Conservation (phyloP, 2,329 filamentous ascomycete genomes). For the Endothia cerciana region DNA sequence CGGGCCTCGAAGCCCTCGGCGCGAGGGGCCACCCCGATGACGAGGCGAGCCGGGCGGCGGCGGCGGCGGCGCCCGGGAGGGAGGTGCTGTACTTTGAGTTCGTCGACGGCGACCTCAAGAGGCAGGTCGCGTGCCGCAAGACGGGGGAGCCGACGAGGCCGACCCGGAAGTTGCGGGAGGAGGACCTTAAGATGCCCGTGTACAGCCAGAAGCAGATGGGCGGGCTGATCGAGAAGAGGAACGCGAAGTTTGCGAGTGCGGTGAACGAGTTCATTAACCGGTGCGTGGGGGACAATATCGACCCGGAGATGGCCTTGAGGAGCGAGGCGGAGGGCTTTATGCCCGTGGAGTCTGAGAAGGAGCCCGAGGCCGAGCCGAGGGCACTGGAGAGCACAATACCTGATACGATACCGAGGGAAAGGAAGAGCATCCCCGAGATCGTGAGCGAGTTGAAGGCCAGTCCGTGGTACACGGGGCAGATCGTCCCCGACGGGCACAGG, state of each 20-base stretch:
- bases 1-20: constrained; percentile 51
- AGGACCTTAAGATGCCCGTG: constrained; percentile 87
- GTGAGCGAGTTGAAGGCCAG: constrained; percentile 79
- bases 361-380: constrained; percentile 38
- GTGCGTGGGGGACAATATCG: constrained; percentile 65
- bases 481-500: constrained; percentile 89
- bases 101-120: constrained; percentile 85
- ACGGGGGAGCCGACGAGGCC: constrained; percentile 74
- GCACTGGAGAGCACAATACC: constrained; percentile 57
- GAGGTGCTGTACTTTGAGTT: constrained; percentile 92
- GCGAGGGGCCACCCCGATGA: constrained; percentile 31
- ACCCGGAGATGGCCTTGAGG: constrained; percentile 70
- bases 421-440: constrained; percentile 82
- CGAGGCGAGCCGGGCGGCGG: constrained; percentile 34
- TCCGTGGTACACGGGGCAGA: constrained; percentile 89
- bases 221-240: constrained; percentile 84
- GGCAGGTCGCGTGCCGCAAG: constrained; percentile 72
- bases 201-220: constrained; percentile 94
- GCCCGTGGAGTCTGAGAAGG: constrained; percentile 60
- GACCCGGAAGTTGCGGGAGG: constrained; percentile 70
- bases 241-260: constrained; percentile 78
- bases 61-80: constrained; percentile 42
- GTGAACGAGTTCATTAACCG: constrained; percentile 77
- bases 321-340: constrained; percentile 63
- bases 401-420: constrained; percentile 74